phyloP scores from a whole-genome alignment of 768 basidiomycete species.

The Hydnomerulius pinastri region DNA sequence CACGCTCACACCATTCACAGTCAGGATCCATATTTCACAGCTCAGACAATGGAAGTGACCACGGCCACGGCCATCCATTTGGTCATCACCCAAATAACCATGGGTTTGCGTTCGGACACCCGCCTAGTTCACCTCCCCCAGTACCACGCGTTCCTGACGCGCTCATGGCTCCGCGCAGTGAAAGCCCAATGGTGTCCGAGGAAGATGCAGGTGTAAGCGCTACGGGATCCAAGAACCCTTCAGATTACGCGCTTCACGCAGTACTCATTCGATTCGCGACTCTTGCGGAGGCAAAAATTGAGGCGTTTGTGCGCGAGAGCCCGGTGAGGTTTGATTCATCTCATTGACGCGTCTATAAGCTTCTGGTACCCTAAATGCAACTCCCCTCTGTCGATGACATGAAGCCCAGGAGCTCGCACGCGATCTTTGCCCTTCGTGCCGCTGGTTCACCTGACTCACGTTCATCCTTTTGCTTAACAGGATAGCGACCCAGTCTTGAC shows the following conservation, averaged over 20 bases:
- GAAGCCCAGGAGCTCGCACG: no score
- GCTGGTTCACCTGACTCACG: no score
- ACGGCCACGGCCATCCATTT: conserved; percentile 45
- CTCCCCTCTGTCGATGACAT: neutral
- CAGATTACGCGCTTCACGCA: conserved; percentile 86
- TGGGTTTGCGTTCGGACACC: conserved; percentile 23
- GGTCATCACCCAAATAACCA: conserved; percentile 28
- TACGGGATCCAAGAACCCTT: conserved; percentile 77
- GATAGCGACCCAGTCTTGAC: conserved; percentile 70
- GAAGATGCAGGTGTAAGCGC: conserved; percentile 65
- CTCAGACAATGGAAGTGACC: conserved; percentile 74
- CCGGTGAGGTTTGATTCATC: conserved; percentile 50
- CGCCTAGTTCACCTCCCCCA: conserved; percentile 66
- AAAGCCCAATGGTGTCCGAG: conserved; percentile 53
- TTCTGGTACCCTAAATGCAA: neutral
- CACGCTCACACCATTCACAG: conserved; percentile 78
- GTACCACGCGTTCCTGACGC: conserved; percentile 75
- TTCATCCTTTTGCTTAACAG: conserved; percentile 46
- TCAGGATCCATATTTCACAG: conserved; percentile 71
- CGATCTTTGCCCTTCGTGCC: no score
- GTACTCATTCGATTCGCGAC: conserved; percentile 87
- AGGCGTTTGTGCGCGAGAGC: conserved; percentile 65
- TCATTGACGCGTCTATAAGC: no score
- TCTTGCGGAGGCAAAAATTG: conserved; percentile 79
- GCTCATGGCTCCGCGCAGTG: conserved; percentile 51